Percentiles rank a stretch among this genome's conserved stretches.
Conservation (phyloP, 768 basidiomycete species). For the Krasilnikovozyma curviuscula region DNA sequence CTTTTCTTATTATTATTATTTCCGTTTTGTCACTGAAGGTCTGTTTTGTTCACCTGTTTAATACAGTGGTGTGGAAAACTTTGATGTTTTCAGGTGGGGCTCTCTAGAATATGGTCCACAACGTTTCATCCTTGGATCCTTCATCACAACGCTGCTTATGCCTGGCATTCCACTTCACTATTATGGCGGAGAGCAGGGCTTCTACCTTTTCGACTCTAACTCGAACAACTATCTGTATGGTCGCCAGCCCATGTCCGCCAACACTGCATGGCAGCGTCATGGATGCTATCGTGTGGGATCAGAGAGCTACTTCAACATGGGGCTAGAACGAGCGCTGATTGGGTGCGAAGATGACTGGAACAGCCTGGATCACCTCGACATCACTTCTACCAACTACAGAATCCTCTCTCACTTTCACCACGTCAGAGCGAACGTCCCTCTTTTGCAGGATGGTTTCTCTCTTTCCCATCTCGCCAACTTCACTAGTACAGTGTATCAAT, state of each 20-base stretch:
- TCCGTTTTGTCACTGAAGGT: not conserved
- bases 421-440: slow-evolving; percentile 46
- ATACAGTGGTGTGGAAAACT: slow-evolving; percentile 56
- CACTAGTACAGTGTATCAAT: slow-evolving; percentile 89
- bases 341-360: slow-evolving; percentile 86
- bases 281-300: slow-evolving; percentile 84
- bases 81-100: slow-evolving; percentile 89
- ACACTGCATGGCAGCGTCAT: slow-evolving; percentile 74
- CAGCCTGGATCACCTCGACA: slow-evolving; percentile 83
- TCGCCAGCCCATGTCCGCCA: slow-evolving; percentile 75
- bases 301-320: slow-evolving; percentile 83
- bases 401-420: slow-evolving; percentile 52
- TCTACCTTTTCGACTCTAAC: slow-evolving; percentile 72
- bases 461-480: slow-evolving; percentile 66
- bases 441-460: slow-evolving; percentile 70
- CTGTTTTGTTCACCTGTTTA: not conserved
- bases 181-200: slow-evolving; percentile 77
- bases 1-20: no score
- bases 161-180: slow-evolving; percentile 69
- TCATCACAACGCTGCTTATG: slow-evolving; percentile 60
- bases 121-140: slow-evolving; percentile 52
- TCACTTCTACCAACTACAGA: slow-evolving; percentile 57
- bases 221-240: slow-evolving; percentile 84
- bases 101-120: slow-evolving; percentile 67
- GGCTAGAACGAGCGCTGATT: slow-evolving; percentile 51